phyloP scores from a whole-genome alignment of 73 alveolate genomes.

The Tetrahymena malaccensis region DNA sequence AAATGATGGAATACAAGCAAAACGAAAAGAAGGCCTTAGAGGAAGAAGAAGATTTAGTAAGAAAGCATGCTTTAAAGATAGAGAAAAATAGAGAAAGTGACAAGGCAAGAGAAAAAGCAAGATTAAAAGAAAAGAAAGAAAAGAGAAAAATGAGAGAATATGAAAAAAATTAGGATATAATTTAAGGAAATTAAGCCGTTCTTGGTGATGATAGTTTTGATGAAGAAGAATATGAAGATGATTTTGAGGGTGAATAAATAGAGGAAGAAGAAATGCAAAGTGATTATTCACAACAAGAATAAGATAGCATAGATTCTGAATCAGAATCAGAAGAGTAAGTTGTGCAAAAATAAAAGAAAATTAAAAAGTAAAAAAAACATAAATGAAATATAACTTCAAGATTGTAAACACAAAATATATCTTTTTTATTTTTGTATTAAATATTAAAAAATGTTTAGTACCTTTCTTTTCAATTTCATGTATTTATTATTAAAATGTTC shows the following conservation, averaged over 20 bases:
- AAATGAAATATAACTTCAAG: background rate
- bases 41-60: slow-evolving; percentile 1
- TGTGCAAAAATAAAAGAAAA: background rate
- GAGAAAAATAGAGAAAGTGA: slow-evolving; percentile 9
- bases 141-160: slow-evolving; percentile 7
- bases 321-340: background rate
- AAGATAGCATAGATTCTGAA: background rate
- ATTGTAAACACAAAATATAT: background rate
- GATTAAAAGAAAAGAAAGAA: slow-evolving; percentile 8
- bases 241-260: background rate
- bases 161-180: background rate
- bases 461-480: background rate
- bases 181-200: background rate
- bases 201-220: background rate
- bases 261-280: background rate
- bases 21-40: slow-evolving; percentile 1
- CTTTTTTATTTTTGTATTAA: background rate
- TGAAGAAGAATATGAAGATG: background rate
- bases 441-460: too few relatives aligned
- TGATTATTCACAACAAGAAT: background rate
- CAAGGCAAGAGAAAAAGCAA: slow-evolving; percentile 10
- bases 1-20: background rate
- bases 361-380: background rate
- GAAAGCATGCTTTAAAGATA: slow-evolving; percentile 6
- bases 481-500: too few relatives aligned